phyloP scores from a whole-genome alignment of 1,284 basidiomycete genomes.

The Sporisorium scitamineum region DNA sequence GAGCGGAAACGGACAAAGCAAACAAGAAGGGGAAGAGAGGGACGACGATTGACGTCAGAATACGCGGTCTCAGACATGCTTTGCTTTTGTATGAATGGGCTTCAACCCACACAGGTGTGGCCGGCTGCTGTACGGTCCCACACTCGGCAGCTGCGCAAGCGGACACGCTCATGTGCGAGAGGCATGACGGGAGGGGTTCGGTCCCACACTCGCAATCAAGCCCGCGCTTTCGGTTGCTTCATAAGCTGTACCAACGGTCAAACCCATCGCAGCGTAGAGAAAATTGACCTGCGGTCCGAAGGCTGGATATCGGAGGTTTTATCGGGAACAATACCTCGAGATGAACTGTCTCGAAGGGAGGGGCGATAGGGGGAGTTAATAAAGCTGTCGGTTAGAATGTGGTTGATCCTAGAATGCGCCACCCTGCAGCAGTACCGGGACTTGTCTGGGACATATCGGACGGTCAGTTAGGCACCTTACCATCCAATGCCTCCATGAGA shows the following conservation, averaged over 20 bases:
- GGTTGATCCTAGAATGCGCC: slow-evolving; percentile 26
- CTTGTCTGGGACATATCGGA: neutral
- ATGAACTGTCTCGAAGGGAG: neutral
- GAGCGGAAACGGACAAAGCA: slow-evolving; percentile 2
- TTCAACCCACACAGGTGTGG: neutral
- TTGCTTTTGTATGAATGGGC: neutral
- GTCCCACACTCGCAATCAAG: neutral
- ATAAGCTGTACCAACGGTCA: too few species aligned
- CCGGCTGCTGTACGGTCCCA: neutral
- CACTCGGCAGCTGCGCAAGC: neutral
- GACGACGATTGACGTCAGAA: neutral
- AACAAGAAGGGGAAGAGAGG: neutral
- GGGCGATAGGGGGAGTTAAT: neutral
- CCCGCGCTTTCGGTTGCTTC: too few species aligned
- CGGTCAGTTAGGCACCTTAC: neutral
- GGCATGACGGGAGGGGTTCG: neutral
- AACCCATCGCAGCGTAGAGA: neutral
- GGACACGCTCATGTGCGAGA: neutral
- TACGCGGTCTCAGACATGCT: neutral
- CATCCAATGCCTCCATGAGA: neutral
- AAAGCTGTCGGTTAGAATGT: slow-evolving; percentile 24
- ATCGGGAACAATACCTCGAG: neutral
- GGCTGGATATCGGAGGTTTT: neutral
- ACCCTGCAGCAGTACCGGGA: slow-evolving; percentile 3
- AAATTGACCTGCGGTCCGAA: neutral